Base-by-base conservation (phyloP, 2,329 filamentous ascomycete species). In the Ophiostoma novo-ulmi region DNA sequence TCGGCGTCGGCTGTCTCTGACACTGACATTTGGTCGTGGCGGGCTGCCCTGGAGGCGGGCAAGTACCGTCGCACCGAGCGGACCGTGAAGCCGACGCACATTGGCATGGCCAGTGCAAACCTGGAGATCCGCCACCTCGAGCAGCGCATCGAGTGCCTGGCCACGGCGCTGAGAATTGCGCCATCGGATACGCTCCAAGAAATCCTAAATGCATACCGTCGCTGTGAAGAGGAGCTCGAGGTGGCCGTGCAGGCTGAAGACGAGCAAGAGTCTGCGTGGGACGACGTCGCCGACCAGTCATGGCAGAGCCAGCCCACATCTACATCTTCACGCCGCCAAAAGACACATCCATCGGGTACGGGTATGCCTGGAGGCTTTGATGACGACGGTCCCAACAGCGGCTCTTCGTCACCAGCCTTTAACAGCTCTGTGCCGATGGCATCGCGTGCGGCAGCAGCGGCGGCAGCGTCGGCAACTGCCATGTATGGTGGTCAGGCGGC, bases 61-160 rank as follows among this genome's bases (percentile, higher is more conserved):
- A 89, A 91, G 72, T 91, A 93, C 78, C 84, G 87, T 44, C 85
- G 85, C 22, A 87, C 84, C 14, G 76, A 81, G 20, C 80, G 80
- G 44, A 88, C 87, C 0, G 75, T 84, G 31, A 83, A 82, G 36
- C 86, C 87, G 5, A 88, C 86, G 1, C 87, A 89, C 75, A 79
- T 89, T 31, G 84, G 88, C 64, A 88, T 87, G 41, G 82, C 85
- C 20, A 87, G 82, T 76, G 84, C 85, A 75, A 85, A 89, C 78
- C 80, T 83, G 36, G 82, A 88, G 71, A 85, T 95, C 69, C 86
- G 91, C 39, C 88, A 92, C 74, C 82, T 95, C 0, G 91, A 94
- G 75, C 92, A 94, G 77, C 87, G 92, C 31, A 91, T 93, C 77
- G 92, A 94, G 75, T 90, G 93, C 52, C 82, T 96, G 1, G 88